Evolutionary conservation across 1,284 basidiomycete genomes (phyloP), one percentile per base, ranked within the genome.

Genomic region (Ceratobasidium sp.): DNA sequence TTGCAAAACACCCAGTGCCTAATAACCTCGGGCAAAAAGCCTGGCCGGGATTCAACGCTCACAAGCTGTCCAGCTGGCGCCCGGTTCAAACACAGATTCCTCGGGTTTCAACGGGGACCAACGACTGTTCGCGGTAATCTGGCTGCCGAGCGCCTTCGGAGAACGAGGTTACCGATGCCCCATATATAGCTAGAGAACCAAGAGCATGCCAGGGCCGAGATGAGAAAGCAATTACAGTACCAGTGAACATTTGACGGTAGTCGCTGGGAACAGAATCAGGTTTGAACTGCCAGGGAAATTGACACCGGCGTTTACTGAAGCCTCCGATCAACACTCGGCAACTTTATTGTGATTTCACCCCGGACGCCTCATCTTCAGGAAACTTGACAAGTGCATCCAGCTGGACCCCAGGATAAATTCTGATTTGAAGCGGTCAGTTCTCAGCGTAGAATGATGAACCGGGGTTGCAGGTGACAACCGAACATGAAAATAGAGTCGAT

Each of bases 321-420:
- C 2, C 23, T 27, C 62, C 11, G 53, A 41, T 36, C n/a, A 25
- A 29, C 14, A 14, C 7, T 29, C 62, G 62, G 62, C n/a, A 56
- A 67, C 62, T 46, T 52, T 33, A 36, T 23, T 16, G 11, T 9
- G 21, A 47, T 9, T 19, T 41, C 39, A 41, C 16, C 36, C 36
- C 8, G 39, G 23, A 39, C 33, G 29, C 11, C 30, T 19, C 25
- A 56, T 66, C 52, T 44, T 29, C 39, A 14, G 39, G 21, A 8
- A 36, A 33, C n/a, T 42, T 47, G 62, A 21, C 25, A 4, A 46
- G 16, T 4, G n/a, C 11, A 27, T n/a, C 4, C 27, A 50, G 52
- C 42, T 33, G 41, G 39, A 19, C 50, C 25, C 27, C 50, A 64
- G 60, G 62, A 53, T 39, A 67, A 67, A 47, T 56, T 49, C 53